Conservation (phyloP, 192 early-diverging fungal genomes). For the Entophlyctis luteolus region DNA sequence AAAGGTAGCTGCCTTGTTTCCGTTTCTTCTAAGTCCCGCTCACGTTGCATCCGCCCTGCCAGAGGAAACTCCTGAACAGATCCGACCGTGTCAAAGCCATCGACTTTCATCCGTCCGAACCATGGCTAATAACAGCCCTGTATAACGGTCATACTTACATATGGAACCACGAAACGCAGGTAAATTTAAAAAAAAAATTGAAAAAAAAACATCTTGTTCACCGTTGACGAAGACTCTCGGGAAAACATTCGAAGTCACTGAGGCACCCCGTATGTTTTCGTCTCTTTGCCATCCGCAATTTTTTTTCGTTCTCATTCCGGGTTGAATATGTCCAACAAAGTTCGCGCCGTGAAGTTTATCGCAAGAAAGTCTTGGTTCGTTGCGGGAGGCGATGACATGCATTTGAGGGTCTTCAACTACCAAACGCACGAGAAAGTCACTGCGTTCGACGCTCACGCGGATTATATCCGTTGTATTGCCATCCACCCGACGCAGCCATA, state of each 20-base stretch:
- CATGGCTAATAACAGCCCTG: conserved; percentile 94
- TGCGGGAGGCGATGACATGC: conserved; percentile 95
- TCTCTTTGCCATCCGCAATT: background rate
- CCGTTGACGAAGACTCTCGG: conserved; percentile 66
- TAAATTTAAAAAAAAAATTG: too few relatives aligned
- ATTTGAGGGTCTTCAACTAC: conserved; percentile 98
- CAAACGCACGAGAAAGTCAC: conserved; percentile 98
- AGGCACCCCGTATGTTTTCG: conserved; percentile 72
- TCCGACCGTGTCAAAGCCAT: conserved; percentile 96
- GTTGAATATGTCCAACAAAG: conserved; percentile 39
- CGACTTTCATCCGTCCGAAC: conserved; percentile 98
- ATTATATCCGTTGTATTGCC: conserved; percentile 94
- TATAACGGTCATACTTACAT: conserved; percentile 95
- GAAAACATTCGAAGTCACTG: conserved; percentile 95
- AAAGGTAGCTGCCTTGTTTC: conserved; percentile 25
- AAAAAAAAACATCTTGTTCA: too few relatives aligned
- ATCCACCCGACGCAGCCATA: conserved; percentile 95
- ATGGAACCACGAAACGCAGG: conserved; percentile 98
- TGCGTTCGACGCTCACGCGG: conserved; percentile 91
- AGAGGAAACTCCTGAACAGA: conserved; percentile 58
- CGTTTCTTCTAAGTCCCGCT: background rate
- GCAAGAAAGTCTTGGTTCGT: conserved; percentile 95
- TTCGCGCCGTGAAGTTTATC: conserved; percentile 96
- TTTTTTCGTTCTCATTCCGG: background rate
- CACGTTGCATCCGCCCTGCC: background rate